Percentiles rank a stretch among this genome's conserved stretches.
phyloP scores from a whole-genome alignment of 495 filamentous ascomycete genomes.

The Penicillium riverlandense region DNA sequence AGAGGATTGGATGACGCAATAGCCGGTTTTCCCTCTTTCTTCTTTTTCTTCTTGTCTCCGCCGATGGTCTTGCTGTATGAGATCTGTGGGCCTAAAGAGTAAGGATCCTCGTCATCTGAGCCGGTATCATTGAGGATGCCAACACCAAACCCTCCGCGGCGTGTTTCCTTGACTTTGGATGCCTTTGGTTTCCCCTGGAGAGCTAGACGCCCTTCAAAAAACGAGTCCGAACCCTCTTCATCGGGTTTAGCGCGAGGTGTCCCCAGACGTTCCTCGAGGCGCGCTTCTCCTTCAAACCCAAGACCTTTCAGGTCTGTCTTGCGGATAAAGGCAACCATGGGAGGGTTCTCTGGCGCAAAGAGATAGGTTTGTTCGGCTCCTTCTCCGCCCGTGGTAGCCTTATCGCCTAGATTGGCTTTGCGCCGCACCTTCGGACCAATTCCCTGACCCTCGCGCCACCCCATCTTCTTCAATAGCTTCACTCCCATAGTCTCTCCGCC shows the following conservation, averaged over 20 bases:
- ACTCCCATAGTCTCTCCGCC: conserved; percentile 84
- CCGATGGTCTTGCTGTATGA: conserved; percentile 84
- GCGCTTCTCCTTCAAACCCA: conserved; percentile 65
- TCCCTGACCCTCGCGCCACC: conserved; percentile 91
- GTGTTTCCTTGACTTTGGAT: conserved; percentile 43
- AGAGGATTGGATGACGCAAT: conserved; percentile 53
- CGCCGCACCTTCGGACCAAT: conserved; percentile 84
- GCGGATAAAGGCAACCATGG: conserved; percentile 64
- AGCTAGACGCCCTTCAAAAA: conserved; percentile 32
- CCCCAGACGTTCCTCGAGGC: conserved; percentile 28
- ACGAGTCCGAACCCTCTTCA: conserved; percentile 42
- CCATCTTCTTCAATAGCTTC: conserved; percentile 86
- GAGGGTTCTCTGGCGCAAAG: conserved; percentile 83
- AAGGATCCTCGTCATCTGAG: conserved; percentile 96
- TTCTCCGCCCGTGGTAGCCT: conserved; percentile 22
- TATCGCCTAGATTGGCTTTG: conserved; percentile 59
- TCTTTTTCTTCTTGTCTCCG: conserved; percentile 80
- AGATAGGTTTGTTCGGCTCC: conserved; percentile 51
- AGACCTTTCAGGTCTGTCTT: conserved; percentile 80
- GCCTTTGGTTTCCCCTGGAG: conserved; percentile 19
- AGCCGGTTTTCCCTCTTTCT: conserved; percentile 35
- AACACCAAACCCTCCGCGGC: conserved; percentile 70
- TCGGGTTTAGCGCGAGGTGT: conserved; percentile 32
- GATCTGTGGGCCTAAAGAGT: conserved; percentile 84
- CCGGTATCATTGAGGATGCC: conserved; percentile 90